Evolutionary conservation across 192 early-diverging fungal genomes (phyloP).

Genomic region (Diversispora eburnea): DNA sequence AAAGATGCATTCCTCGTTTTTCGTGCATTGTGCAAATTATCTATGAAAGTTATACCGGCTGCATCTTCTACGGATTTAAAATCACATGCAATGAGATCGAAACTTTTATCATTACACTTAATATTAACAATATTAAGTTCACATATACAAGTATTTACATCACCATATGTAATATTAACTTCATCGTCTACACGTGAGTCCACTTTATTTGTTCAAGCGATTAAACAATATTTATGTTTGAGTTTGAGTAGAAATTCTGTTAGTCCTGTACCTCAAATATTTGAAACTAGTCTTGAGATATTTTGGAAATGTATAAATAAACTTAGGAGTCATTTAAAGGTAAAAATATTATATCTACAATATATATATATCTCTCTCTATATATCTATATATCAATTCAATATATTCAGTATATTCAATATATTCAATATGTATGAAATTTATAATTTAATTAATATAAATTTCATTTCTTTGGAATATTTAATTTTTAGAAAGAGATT

Average conservation of each 20-base stretch:
- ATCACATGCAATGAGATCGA: conserved; percentile 79
- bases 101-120: conserved; percentile 78
- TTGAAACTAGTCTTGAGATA: conserved; percentile 79
- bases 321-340: conserved; percentile 69
- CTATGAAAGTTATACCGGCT: conserved; percentile 75
- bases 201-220: conserved; percentile 73
- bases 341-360: conserved; percentile 15
- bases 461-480: background rate
- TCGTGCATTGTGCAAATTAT: conserved; percentile 83
- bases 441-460: background rate
- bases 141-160: conserved; percentile 72
- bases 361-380: too few relatives aligned
- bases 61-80: conserved; percentile 68
- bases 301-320: conserved; percentile 74
- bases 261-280: conserved; percentile 70
- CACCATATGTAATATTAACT: conserved; percentile 45
- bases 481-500: conserved; percentile 62
- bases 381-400: too few relatives aligned
- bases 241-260: conserved; percentile 79
- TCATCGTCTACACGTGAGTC: conserved; percentile 37
- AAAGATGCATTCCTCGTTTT: conserved; percentile 81
- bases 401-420: too few relatives aligned
- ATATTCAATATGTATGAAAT: too few relatives aligned
- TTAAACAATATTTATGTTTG: conserved; percentile 84
- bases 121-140: conserved; percentile 71